Conservation (phyloP, 345 rosid species). For the Bruguiera parviflora region DNA sequence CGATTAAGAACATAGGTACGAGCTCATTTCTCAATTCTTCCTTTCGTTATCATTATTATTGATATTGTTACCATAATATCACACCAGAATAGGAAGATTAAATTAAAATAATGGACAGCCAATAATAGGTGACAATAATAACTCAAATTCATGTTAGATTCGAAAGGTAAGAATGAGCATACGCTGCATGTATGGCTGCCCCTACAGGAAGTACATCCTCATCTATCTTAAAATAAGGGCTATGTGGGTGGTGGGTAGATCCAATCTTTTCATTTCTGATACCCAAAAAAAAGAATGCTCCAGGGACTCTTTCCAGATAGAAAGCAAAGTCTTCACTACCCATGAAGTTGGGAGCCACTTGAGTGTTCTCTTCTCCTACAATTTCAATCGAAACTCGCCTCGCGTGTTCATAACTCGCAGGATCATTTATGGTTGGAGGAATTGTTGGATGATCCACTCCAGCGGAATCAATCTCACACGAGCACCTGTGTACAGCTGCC, state of each 20-base stretch:
- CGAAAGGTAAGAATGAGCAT: slow-evolving; percentile 46
- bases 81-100: too few relatives aligned
- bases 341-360: slow-evolving; percentile 37
- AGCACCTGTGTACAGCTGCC: slow-evolving; percentile 52
- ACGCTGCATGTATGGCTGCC: slow-evolving; percentile 47
- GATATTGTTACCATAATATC: too few relatives aligned
- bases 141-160: slow-evolving; percentile 4
- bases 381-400: slow-evolving; percentile 26
- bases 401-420: slow-evolving; percentile 30
- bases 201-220: slow-evolving; percentile 55
- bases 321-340: slow-evolving; percentile 73
- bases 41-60: too few relatives aligned
- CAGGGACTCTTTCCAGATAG: slow-evolving; percentile 44
- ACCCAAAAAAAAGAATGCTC: slow-evolving; percentile 44
- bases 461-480: slow-evolving; percentile 39
- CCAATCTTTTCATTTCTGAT: slow-evolving; percentile 40
- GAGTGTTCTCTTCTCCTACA: slow-evolving; percentile 44
- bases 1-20: too few relatives aligned
- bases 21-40: too few relatives aligned
- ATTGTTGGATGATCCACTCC: slow-evolving; percentile 42
- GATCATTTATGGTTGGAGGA: slow-evolving; percentile 52
- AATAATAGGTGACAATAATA: background rate
- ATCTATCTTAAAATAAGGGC: slow-evolving; percentile 49
- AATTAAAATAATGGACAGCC: too few relatives aligned
- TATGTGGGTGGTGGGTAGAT: slow-evolving; percentile 37